Base-by-base conservation (phyloP, 2,329 filamentous ascomycete genomes). In the Graphilbum fragrans region DNA sequence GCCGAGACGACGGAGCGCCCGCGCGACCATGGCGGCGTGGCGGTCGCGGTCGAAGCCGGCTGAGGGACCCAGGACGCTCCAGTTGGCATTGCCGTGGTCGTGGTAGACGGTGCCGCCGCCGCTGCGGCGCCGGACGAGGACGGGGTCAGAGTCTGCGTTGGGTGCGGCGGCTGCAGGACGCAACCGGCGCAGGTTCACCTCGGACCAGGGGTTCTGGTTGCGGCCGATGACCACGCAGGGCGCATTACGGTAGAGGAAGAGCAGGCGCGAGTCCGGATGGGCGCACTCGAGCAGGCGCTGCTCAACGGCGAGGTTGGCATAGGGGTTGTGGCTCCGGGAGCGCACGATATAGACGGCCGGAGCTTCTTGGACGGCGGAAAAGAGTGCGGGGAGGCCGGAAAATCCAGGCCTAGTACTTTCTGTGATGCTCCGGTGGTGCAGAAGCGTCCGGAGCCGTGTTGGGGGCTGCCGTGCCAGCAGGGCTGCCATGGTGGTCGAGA, bases 161-260 rank as follows among this genome's bases (percentile, higher is more conserved):
- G 19, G 6, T 3, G 10, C 29, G 14, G 29, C 18, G 12, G 17
- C 47, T 2, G 10, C 5, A 20, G 52, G 27, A 47, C 57, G 53
- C 9, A 94, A 64, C 1, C 76, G 66, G 32, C 63, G 63, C 9
- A 95, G 70, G 56, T 94, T 85, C 47, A 86, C 79, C 64, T 98
- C 92, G 9, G 86, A 70, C 92, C 90, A 98, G 41, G 92, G 92
- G 58, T 98, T 98, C 65, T 98, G 92, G 59, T 98, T 98, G 45
- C 92, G 80, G 35, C 92, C 92, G 50, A 98, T 81, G 56, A 98
- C 80, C 45, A 98, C 73, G 57, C 85, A 87, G 1, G 90, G 87
- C 31, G 76, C 63, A 62, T 98, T 96, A 53, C 78, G 74, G 64
- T 96, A 98, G 39, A 95, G 73, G 43, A 96, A 83, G 2, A 96